A percentile compares a stretch with the other conserved stretches of the same genome.
Evolutionary conservation across 345 rosid species (phyloP).

Genomic region (Eucalyptus erythrocorys): DNA sequence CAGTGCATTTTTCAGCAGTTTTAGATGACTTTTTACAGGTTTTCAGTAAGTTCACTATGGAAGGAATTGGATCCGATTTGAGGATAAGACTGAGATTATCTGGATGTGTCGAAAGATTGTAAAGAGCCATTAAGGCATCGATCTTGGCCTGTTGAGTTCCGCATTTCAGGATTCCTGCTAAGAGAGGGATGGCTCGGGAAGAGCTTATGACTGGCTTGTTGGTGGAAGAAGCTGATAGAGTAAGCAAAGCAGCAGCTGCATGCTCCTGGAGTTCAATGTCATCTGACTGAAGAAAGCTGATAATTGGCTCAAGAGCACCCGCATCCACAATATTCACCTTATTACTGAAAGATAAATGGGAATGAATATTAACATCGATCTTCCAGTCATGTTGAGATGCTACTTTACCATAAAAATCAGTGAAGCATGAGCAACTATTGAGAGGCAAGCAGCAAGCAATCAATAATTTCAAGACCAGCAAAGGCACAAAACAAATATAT

Average conservation of each 20-base stretch:
- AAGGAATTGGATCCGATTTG: slow-evolving; percentile 50
- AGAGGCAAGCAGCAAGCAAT: not conserved
- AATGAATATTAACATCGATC: not conserved
- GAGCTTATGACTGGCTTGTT: slow-evolving; percentile 77
- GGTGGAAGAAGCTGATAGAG: slow-evolving; percentile 68
- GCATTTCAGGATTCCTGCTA: slow-evolving; percentile 48
- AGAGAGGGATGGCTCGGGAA: slow-evolving; percentile 72
- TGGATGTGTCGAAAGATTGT: slow-evolving; percentile 71
- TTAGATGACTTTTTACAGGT: slow-evolving; percentile 66
- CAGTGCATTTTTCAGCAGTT: slow-evolving; percentile 83
- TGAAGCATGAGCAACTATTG: not conserved
- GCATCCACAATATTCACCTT: slow-evolving; percentile 78
- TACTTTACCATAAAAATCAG: not conserved
- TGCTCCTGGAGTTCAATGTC: slow-evolving; percentile 49
- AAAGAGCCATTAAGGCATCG: slow-evolving; percentile 64
- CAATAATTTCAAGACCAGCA: not conserved
- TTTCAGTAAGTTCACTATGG: slow-evolving; percentile 45
- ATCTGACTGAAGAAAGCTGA: slow-evolving; percentile 54
- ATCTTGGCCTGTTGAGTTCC: slow-evolving; percentile 78
- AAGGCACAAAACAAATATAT: not conserved
- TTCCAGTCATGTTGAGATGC: not conserved
- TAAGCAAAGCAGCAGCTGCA: slow-evolving; percentile 83
- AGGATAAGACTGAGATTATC: slow-evolving; percentile 39
- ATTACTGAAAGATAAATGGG: slow-evolving; percentile 44
- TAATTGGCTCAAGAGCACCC: slow-evolving; percentile 81